Percentiles rank a stretch among this genome's conserved stretches.
Evolutionary conservation across 257 asterid species (phyloP).

Genomic region (Capsicum baccatum): DNA sequence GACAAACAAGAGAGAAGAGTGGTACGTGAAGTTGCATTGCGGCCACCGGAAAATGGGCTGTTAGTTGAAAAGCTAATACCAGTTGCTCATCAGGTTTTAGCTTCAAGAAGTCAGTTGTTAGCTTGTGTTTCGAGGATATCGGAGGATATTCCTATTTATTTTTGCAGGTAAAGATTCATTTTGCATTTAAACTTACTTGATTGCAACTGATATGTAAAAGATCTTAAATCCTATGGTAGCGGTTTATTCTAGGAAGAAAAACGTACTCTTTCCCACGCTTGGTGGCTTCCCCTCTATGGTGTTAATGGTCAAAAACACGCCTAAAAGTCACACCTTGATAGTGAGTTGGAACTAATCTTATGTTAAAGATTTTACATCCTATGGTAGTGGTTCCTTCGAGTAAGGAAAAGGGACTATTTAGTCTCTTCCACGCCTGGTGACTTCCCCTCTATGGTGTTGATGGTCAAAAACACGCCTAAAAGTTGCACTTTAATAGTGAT

Average conservation of each 20-base stretch:
- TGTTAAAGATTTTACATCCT: too few relatives aligned
- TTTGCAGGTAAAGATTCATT: slow-evolving; percentile 55
- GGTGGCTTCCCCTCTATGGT: too few relatives aligned
- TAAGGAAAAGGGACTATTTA: too few relatives aligned
- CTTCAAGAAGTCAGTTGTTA: slow-evolving; percentile 50
- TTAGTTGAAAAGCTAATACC: slow-evolving; percentile 64
- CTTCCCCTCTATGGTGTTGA: not conserved
- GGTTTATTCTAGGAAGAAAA: too few relatives aligned
- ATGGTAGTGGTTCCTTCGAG: too few relatives aligned
- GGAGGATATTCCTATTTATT: slow-evolving; percentile 44
- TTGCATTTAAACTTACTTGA: not conserved
- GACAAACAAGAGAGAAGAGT: slow-evolving; percentile 50
- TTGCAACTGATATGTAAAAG: not conserved
- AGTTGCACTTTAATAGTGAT: too few relatives aligned
- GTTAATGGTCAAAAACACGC: too few relatives aligned
- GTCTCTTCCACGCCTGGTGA: too few relatives aligned
- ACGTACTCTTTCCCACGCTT: too few relatives aligned
- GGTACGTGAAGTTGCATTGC: slow-evolving; percentile 50
- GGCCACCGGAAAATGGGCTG: slow-evolving; percentile 74
- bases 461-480: not conserved
- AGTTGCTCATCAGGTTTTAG: slow-evolving; percentile 65
- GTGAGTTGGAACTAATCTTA: too few relatives aligned
- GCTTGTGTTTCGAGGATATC: slow-evolving; percentile 57
- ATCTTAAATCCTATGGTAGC: too few relatives aligned
- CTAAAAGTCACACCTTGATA: too few relatives aligned